Evolutionary conservation across 352 stramenopile species (phyloP), one percentile per base, ranked within the genome.

Genomic region (Globisporangium echinulatum): DNA sequence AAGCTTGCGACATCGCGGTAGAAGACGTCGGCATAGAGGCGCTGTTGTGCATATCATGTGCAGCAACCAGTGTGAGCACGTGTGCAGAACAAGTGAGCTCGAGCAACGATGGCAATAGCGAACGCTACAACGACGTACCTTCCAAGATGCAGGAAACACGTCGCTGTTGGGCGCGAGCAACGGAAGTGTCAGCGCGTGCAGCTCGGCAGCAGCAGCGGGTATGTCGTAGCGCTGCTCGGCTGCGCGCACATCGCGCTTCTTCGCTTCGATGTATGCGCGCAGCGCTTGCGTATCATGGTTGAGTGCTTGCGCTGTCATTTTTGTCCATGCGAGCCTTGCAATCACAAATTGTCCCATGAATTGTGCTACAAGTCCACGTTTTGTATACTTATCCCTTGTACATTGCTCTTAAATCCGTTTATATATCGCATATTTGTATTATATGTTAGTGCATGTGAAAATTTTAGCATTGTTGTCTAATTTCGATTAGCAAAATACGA

Each of bases 1-100:
- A 89, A 87, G 11, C 52, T 56, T 7, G 68, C 58, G 13, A 89
- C 66, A 3, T 89, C 79, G 5, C 79, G 73, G 50, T 89, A 91
- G 52, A 83, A 75, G 17, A 62, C 13, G 15, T 82, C 72, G 37
- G 88, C 15, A 48, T 81, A 91, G 43, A 89, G 55, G 14, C 37
- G 48, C 79, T 91, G 48, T 2, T 7, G 15, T 40, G 7, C 46
- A 19, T 39, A 7, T 49, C 15, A 36, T 9, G 10, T 37, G 8
- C 54, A 25, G 25, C 25, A 25, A 25, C 25, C 25, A 25, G 36
- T 13, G 19, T 36, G 48, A 14, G n/a, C 15, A 14, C 48, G 14
- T 52, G 14, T 25, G 49, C 10, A 33, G 6, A 36, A 33, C 14
- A 5, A 14, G 10, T 7, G 14, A 42, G 9, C 15, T 9, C 13